Evolutionary conservation across 2,329 filamentous ascomycete species (phyloP).

Genomic region (Aspergillus persii): DNA sequence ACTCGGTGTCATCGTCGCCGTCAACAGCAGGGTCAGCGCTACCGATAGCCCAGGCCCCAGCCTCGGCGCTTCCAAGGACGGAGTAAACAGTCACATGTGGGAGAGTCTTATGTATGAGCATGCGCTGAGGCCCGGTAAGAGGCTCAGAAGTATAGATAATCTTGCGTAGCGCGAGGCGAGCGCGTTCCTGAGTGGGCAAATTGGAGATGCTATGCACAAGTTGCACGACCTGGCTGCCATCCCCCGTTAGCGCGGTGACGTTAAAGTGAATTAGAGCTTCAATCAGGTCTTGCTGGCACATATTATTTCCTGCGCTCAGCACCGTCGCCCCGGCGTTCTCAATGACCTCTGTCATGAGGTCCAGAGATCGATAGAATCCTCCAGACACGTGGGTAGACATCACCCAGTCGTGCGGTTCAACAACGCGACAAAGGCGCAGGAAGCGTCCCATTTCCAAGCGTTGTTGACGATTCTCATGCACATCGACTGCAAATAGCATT

Average conservation of each 20-base stretch:
- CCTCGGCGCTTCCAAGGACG: conserved; percentile 44
- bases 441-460: conserved; percentile 35
- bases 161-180: conserved; percentile 35
- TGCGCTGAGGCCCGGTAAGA: conserved; percentile 34
- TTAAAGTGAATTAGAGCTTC: conserved; percentile 31
- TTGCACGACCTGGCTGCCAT: conserved; percentile 41
- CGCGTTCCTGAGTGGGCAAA: conserved; percentile 18
- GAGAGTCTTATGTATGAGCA: conserved; percentile 31
- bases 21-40: conserved; percentile 29
- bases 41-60: conserved; percentile 40
- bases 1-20: conserved; percentile 5
- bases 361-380: conserved; percentile 44
- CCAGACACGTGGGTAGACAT: conserved; percentile 39
- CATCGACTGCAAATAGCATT: conserved; percentile 44
- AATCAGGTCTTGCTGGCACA: conserved; percentile 25
- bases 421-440: conserved; percentile 28
- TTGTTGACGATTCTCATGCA: conserved; percentile 44
- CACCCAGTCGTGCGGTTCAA: conserved; percentile 40
- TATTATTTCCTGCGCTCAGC: conserved; percentile 35
- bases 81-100: conserved; percentile 39
- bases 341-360: conserved; percentile 40
- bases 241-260: conserved; percentile 40
- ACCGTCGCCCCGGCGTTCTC: conserved; percentile 45
- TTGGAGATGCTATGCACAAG: conserved; percentile 37
- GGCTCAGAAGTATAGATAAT: conserved; percentile 48